These are phyloP conservation scores for Staphylotrichum longicolle DNA, from an alignment of 495 filamentous ascomycete species.

Conservation along the genomic window DNA sequence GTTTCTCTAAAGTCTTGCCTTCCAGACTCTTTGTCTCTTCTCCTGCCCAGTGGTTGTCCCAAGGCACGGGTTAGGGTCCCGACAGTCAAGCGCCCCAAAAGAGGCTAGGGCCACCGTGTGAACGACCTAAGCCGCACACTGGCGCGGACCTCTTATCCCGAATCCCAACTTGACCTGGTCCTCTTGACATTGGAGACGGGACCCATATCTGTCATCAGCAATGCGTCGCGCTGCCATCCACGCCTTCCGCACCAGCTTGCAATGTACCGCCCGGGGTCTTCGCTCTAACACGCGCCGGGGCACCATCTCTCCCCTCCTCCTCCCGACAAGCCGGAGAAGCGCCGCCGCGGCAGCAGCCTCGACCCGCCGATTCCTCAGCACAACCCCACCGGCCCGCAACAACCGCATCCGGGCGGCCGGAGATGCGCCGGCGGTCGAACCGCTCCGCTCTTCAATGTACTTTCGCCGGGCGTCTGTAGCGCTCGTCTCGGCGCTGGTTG, in stretches of 20 bases:
- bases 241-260: constrained; percentile 46
- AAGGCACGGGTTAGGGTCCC: too few relatives aligned
- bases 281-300: constrained; percentile 39
- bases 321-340: constrained; percentile 25
- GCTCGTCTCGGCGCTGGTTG: constrained; percentile 47
- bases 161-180: constrained; percentile 3
- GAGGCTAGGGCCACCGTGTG: too few relatives aligned
- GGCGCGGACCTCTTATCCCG: constrained; percentile 4
- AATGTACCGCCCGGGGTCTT: constrained; percentile 43
- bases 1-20: too few relatives aligned
- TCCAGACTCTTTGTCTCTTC: too few relatives aligned
- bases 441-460: constrained; percentile 52
- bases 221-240: constrained; percentile 50
- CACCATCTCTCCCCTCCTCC: constrained; percentile 21
- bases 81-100: too few relatives aligned
- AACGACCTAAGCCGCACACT: too few relatives aligned
- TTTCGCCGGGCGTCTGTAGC: constrained; percentile 45
- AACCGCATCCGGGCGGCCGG: constrained; percentile 22
- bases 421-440: constrained; percentile 29
- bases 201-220: constrained; percentile 19
- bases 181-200: background rate
- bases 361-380: constrained; percentile 24
- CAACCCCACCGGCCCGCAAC: constrained; percentile 22
- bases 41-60: too few relatives aligned
- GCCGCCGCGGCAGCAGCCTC: constrained; percentile 20